A percentile compares a stretch with the other conserved stretches of the same genome.
phyloP scores from a whole-genome alignment of 805 yeast species.

The Pichia cephalocereana region DNA sequence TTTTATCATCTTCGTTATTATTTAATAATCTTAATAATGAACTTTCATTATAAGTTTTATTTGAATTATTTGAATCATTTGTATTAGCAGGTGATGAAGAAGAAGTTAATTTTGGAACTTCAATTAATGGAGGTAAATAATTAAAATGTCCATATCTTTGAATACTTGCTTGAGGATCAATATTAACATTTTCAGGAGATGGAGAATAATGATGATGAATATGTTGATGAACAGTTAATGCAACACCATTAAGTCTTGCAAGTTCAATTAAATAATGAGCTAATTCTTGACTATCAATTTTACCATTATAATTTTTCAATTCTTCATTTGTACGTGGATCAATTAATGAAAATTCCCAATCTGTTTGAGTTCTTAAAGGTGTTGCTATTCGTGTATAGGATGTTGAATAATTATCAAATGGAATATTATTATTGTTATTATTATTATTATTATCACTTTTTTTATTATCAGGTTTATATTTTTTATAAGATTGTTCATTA shows the following conservation, averaged over 20 bases:
- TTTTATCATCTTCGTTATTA: slow-evolving; percentile 13
- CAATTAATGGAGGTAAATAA: slow-evolving; percentile 60
- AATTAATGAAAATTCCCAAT: slow-evolving; percentile 54
- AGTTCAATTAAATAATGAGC: slow-evolving; percentile 51
- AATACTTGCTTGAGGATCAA: slow-evolving; percentile 45
- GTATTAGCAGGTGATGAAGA: slow-evolving; percentile 37
- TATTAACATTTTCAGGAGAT: slow-evolving; percentile 21
- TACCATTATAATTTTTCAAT: slow-evolving; percentile 35
- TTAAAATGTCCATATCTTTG: slow-evolving; percentile 64
- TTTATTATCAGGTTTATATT: neutral
- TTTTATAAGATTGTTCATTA: neutral
- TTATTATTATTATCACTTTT: neutral
- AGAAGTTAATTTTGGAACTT: slow-evolving; percentile 60
- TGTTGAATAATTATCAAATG: neutral
- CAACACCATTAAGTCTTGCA: slow-evolving; percentile 48
- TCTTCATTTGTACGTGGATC: slow-evolving; percentile 37
- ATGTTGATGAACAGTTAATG: slow-evolving; percentile 75
- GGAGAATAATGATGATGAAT: slow-evolving; percentile 69
- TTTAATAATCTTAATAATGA: slow-evolving; percentile 39
- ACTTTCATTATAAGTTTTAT: slow-evolving; percentile 23
- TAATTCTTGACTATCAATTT: slow-evolving; percentile 41
- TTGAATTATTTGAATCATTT: slow-evolving; percentile 15
- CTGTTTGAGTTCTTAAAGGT: slow-evolving; percentile 29
- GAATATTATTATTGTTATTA: neutral
- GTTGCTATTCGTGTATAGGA: slow-evolving; percentile 11